Percentiles rank a stretch among this genome's conserved stretches.
Conservation (phyloP, 257 asterid species). For the Solanum lignicaule region DNA sequence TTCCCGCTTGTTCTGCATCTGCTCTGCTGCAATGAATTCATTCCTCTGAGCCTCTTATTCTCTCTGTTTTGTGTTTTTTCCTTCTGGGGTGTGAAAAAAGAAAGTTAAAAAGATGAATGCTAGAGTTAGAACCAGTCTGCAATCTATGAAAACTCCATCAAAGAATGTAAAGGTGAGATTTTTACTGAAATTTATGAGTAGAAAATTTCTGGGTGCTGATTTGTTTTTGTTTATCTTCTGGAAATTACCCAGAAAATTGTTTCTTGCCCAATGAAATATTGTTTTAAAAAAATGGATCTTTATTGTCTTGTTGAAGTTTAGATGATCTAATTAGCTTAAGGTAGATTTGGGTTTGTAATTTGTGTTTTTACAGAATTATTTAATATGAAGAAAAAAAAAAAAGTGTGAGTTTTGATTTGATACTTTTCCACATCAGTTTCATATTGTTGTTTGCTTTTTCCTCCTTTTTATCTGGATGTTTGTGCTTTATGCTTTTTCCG, state of each 20-base stretch:
- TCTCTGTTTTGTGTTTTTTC: neutral
- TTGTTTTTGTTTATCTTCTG: neutral
- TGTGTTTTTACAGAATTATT: constrained; percentile 6
- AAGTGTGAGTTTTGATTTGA: constrained; percentile 12
- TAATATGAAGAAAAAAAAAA: neutral
- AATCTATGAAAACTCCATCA: constrained; percentile 30
- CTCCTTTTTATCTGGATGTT: constrained; percentile 1
- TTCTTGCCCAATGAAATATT: neutral
- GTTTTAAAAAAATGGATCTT: neutral
- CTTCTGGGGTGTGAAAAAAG: constrained; percentile 18
- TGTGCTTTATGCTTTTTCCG: constrained; percentile 11
- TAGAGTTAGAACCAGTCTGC: constrained; percentile 51
- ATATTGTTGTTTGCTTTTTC: constrained; percentile 9
- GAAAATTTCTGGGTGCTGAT: neutral
- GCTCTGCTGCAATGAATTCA: neutral
- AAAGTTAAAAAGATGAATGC: constrained; percentile 29
- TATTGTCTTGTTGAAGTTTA: neutral
- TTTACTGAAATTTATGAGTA: neutral
- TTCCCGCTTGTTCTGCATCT: constrained; percentile 2
- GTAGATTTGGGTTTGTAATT: neutral
- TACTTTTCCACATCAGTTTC: constrained; percentile 17
- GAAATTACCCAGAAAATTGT: neutral
- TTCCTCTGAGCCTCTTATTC: neutral
- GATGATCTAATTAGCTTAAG: neutral
- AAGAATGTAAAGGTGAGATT: constrained; percentile 44